Conservation (phyloP, 345 rosid genomes). For the Euphorbia peplus region DNA sequence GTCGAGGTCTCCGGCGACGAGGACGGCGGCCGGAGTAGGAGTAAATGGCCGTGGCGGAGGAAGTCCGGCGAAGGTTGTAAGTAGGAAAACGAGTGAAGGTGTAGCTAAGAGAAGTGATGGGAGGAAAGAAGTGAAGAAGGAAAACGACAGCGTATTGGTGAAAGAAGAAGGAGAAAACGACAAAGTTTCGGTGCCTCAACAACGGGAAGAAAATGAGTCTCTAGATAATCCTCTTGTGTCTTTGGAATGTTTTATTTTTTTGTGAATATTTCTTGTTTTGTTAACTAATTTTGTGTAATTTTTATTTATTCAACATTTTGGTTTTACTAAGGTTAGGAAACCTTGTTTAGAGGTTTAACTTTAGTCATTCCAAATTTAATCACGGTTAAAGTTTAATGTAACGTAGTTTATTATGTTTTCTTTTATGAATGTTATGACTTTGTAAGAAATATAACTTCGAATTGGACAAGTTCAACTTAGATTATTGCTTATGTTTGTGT, state of each 20-base stretch:
- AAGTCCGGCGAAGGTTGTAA: slow-evolving; percentile 6
- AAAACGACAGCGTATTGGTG: slow-evolving; percentile 26
- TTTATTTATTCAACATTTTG: too few species aligned
- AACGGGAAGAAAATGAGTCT: slow-evolving; percentile 36
- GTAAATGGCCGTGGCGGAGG: slow-evolving; percentile 10
- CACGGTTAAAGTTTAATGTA: too few species aligned
- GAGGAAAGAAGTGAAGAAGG: slow-evolving; percentile 19
- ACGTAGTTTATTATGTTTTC: too few species aligned
- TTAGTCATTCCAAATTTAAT: background rate
- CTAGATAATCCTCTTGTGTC: slow-evolving; percentile 65
- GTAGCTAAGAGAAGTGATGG: too few species aligned
- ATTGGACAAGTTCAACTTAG: too few species aligned
- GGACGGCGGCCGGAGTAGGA: slow-evolving; percentile 5
- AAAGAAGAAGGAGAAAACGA: background rate
- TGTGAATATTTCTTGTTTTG: slow-evolving; percentile 25
- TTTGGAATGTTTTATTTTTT: slow-evolving; percentile 75
- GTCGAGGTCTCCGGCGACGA: slow-evolving; percentile 20
- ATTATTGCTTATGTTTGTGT: too few species aligned
- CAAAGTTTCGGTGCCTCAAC: background rate
- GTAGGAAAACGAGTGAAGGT: slow-evolving; percentile 19
- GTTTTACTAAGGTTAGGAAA: background rate
- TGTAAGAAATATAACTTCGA: too few species aligned
- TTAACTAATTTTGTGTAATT: background rate
- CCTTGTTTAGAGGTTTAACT: background rate
- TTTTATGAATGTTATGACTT: too few species aligned